These are phyloP conservation scores for Sugiyamaella grinbergsii DNA, from an alignment of 1,139 yeast genomes.

Conservation along the genomic window DNA sequence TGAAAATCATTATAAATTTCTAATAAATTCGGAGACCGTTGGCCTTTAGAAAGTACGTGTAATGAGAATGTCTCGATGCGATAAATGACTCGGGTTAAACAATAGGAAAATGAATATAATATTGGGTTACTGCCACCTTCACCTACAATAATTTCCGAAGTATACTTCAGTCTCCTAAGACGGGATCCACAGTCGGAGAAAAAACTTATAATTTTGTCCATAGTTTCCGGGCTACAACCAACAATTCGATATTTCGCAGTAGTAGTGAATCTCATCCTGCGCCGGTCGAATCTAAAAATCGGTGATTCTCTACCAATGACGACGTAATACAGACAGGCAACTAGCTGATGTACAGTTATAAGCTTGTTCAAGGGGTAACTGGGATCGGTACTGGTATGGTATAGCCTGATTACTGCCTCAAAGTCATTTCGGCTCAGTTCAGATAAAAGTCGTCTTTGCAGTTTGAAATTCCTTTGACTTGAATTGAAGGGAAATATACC, in stretches of 20 bases:
- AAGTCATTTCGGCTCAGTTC: constrained; percentile 15
- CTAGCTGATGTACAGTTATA: constrained; percentile 18
- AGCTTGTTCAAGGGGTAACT: neutral
- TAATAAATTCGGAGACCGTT: constrained; percentile 15
- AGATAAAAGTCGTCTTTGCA: constrained; percentile 13
- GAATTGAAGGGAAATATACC: neutral
- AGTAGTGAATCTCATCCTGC: constrained; percentile 25
- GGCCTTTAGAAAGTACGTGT: constrained; percentile 3
- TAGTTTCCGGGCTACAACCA: constrained; percentile 29
- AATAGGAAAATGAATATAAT: constrained; percentile 37
- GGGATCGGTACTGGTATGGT: neutral
- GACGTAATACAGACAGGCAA: constrained; percentile 25
- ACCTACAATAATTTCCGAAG: constrained; percentile 27
- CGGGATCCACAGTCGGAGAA: constrained; percentile 36
- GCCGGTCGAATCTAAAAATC: constrained; percentile 27
- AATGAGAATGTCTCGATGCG: constrained; percentile 25
- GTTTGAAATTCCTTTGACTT: constrained; percentile 11
- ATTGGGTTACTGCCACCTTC: constrained; percentile 29
- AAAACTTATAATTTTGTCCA: constrained; percentile 25
- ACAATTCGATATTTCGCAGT: constrained; percentile 24
- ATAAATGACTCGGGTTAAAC: constrained; percentile 32
- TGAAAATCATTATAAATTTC: constrained; percentile 27
- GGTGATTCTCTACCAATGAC: constrained; percentile 32
- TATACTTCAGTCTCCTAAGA: constrained; percentile 34
- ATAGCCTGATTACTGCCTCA: constrained; percentile 13